Base-by-base conservation (phyloP, 768 basidiomycete genomes). In the Candolleomyces eurysporus region DNA sequence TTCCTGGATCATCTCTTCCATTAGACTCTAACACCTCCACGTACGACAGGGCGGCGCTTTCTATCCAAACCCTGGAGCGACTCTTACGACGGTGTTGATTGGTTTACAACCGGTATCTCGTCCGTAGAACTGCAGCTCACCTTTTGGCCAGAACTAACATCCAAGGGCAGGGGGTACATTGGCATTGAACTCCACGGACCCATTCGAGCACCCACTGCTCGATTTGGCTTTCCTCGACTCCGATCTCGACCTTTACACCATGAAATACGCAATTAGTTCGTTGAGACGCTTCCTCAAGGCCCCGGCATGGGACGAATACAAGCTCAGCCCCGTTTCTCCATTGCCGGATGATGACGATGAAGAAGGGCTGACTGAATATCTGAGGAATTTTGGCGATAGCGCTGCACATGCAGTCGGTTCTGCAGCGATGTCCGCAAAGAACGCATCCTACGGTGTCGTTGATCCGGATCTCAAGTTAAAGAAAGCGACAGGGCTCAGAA, bases 391-490 rank as follows among this genome's bases (percentile, higher is more conserved):
- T 2, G 48, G 45, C 9, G 36, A 17, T 16, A 51, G 26, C 48
- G 36, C 26, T 7, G 55, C 26, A 8, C 61, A 66, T 51, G 58
- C 58, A 7, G 61, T 60, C 2, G 54, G 61, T 10, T 62, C 63
- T 1, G 54, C 45, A 3, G 48, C 58, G 16, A 64, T 66, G 65
- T 62, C 63, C 13, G 58, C 63, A 5, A 59, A 31, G 43, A 61
- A 36, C 21, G 65, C 58, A 8, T 4, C 32, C 3, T 62, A 39
- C 7, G 62, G 65, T 30, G 65, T 63, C 43, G 65, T 63, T 1
- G 58, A 62, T 26, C 65, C 62, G 1, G 62, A 66, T 46, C 53
- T 63, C 19, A 59, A 57, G 21, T n/a, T 66, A 31, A 62, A 66
- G 50, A 56, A 57, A 22, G 62, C 45, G 6, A 14, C 26, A 3